Conservation (phyloP, 371 early-diverging fungal genomes). For the Mortierella sp. region DNA sequence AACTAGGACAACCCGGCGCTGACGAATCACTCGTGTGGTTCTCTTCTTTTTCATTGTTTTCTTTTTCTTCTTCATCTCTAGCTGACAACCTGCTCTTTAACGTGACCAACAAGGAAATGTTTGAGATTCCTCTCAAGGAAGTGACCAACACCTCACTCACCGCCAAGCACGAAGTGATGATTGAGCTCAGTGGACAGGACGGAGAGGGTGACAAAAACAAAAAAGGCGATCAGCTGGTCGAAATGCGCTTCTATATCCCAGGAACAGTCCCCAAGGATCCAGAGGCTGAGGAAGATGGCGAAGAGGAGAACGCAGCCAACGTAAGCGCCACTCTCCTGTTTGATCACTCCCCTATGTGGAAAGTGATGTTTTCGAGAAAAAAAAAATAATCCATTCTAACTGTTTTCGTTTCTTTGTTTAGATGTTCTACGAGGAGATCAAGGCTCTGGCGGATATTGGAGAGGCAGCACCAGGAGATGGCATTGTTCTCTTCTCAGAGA, state of each 20-base stretch:
- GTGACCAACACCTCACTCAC: slow-evolving; percentile 91
- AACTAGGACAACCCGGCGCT: too few relatives aligned
- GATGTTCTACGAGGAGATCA: slow-evolving; percentile 92
- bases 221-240: slow-evolving; percentile 85
- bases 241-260: slow-evolving; percentile 94
- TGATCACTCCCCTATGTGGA: too few relatives aligned
- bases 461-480: slow-evolving; percentile 85
- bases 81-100: slow-evolving; percentile 83
- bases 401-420: slow-evolving; percentile 15
- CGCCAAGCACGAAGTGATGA: slow-evolving; percentile 91
- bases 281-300: slow-evolving; percentile 62
- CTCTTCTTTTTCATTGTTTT: background rate
- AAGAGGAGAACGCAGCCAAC: slow-evolving; percentile 74
- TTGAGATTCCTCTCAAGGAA: slow-evolving; percentile 91
- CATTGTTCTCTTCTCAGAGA: slow-evolving; percentile 90
- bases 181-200: slow-evolving; percentile 85
- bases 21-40: background rate
- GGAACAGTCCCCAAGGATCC: slow-evolving; percentile 78
- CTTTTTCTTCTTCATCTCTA: slow-evolving; percentile 21
- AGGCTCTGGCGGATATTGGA: slow-evolving; percentile 89
- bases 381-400: background rate
- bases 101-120: slow-evolving; percentile 84
- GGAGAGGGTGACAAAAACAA: slow-evolving; percentile 57
- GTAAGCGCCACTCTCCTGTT: slow-evolving; percentile 36
- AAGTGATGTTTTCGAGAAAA: background rate